Conservation (phyloP, 805 yeast species). For the Dipodascus albidus region DNA sequence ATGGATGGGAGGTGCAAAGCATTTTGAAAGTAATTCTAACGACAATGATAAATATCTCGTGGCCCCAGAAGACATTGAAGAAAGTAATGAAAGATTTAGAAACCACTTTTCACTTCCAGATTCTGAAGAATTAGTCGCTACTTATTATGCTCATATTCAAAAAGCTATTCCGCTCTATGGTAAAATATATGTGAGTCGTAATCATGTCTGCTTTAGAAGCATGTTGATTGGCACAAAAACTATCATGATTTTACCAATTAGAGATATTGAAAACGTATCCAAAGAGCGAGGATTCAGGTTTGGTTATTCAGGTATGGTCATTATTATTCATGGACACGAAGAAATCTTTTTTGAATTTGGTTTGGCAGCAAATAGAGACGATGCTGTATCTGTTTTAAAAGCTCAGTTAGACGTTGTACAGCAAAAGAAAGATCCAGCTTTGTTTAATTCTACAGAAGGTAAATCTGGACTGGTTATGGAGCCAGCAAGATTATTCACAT, state of each 20-base stretch:
- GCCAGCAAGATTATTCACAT: slow-evolving; percentile 49
- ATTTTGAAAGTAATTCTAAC: slow-evolving; percentile 32
- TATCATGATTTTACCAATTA: slow-evolving; percentile 18
- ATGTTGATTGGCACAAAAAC: slow-evolving; percentile 68
- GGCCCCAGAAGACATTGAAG: slow-evolving; percentile 31
- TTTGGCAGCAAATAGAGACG: slow-evolving; percentile 39
- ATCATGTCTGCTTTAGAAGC: slow-evolving; percentile 68
- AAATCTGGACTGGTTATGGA: slow-evolving; percentile 29
- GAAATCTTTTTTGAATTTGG: slow-evolving; percentile 6
- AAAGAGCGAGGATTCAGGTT: background rate
- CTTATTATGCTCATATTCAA: slow-evolving; percentile 60
- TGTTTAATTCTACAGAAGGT: slow-evolving; percentile 3
- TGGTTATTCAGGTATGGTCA: background rate
- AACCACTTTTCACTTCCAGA: slow-evolving; percentile 53
- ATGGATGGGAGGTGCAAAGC: slow-evolving; percentile 55
- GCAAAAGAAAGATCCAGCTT: background rate
- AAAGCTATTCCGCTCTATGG: slow-evolving; percentile 75
- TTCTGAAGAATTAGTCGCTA: slow-evolving; percentile 42
- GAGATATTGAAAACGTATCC: slow-evolving; percentile 1
- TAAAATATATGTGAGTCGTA: slow-evolving; percentile 59
- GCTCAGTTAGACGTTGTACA: slow-evolving; percentile 32
- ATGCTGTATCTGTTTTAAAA: slow-evolving; percentile 20
- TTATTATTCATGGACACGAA: slow-evolving; percentile 3
- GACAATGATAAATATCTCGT: slow-evolving; percentile 40
- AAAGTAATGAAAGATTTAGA: slow-evolving; percentile 48